phyloP scores from a whole-genome alignment of 208 protist species.

The Trypanosoma rangeli region DNA sequence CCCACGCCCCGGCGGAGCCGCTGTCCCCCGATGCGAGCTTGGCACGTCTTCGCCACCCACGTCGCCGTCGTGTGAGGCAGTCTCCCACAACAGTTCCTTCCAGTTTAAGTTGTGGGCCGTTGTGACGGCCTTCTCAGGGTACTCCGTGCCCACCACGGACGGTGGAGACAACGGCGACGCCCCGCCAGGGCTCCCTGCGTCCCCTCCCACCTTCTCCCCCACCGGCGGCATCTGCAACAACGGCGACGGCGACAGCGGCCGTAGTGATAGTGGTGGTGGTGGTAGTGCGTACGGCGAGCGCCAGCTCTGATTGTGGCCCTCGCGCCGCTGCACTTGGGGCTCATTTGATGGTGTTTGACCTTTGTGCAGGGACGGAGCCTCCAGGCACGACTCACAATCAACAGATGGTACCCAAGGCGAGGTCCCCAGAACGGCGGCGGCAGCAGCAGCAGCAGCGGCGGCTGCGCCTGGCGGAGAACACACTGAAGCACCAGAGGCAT shows the following conservation, averaged over 20 bases:
- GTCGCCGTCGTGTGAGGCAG: not conserved
- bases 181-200: not conserved
- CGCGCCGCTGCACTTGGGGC: not conserved
- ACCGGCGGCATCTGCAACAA: not conserved
- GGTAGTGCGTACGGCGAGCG: not conserved
- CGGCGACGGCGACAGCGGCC: not conserved
- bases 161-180: slow-evolving; percentile 17
- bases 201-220: not conserved
- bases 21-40: not conserved
- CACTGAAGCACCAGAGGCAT: not conserved
- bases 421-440: too few relatives aligned
- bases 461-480: not conserved
- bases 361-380: not conserved
- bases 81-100: not conserved
- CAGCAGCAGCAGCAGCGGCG: not conserved
- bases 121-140: not conserved
- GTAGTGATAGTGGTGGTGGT: too few relatives aligned
- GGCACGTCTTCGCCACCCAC: not conserved
- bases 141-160: slow-evolving; percentile 15
- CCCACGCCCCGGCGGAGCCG: not conserved
- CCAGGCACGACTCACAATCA: not conserved
- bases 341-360: not conserved
- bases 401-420: slow-evolving; percentile 9
- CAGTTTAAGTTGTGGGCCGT: not conserved
- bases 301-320: not conserved